Conservation (phyloP, 192 early-diverging fungal species). For the Backusella psychrophila region DNA sequence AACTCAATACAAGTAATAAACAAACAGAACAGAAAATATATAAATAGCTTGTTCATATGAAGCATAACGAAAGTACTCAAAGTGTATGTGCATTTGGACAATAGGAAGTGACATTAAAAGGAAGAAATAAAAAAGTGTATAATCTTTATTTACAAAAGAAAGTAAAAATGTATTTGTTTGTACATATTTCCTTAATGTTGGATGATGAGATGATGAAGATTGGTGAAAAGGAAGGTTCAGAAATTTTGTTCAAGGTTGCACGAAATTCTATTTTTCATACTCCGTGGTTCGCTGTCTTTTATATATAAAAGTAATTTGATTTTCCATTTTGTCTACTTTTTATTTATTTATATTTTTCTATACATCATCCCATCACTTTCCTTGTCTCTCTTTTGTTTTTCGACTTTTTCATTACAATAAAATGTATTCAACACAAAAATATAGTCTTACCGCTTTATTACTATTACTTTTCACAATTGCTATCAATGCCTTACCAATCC, state of each 20-base stretch:
- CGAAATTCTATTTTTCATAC: background rate
- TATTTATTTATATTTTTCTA: background rate
- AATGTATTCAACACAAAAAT: background rate
- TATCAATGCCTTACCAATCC: background rate
- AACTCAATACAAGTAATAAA: background rate
- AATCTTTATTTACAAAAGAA: background rate
- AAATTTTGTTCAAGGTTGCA: background rate
- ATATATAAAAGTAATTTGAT: background rate
- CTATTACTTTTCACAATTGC: background rate
- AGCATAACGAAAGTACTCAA: background rate
- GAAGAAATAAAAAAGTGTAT: too few species aligned
- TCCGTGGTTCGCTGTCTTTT: background rate
- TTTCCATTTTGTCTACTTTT: background rate
- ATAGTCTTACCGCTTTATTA: background rate
- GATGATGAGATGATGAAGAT: background rate
- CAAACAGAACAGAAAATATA: background rate
- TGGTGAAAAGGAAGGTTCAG: background rate
- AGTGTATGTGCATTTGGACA: too few species aligned
- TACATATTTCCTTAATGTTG: background rate
- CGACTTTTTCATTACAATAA: background rate
- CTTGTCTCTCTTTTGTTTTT: background rate
- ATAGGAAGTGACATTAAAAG: too few species aligned
- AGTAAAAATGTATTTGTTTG: background rate
- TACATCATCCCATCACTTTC: background rate
- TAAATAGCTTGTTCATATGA: background rate